These are phyloP conservation scores for Kwoniella dendrophila DNA, from an alignment of 768 basidiomycete species.

Conservation along the genomic window DNA sequence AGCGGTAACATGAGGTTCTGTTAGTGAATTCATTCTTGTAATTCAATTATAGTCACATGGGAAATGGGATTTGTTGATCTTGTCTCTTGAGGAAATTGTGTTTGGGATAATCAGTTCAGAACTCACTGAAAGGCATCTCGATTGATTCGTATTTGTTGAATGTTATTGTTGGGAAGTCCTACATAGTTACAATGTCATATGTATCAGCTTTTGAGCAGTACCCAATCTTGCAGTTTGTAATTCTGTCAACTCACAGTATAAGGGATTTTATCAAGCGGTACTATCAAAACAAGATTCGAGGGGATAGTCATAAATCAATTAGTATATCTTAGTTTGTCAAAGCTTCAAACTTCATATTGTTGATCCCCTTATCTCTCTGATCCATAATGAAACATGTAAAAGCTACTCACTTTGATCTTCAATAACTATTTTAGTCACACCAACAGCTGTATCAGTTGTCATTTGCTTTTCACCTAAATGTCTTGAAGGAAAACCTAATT, in stretches of 20 bases:
- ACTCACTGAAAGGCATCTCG: conserved; percentile 95
- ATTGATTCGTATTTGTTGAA: conserved; percentile 88
- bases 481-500: conserved; percentile 80
- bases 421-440: conserved; percentile 82
- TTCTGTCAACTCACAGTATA: conserved; percentile 42
- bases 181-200: neutral
- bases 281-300: conserved; percentile 53
- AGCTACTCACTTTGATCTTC: conserved; percentile 64
- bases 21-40: neutral
- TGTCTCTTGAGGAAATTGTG: neutral
- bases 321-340: neutral
- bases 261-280: conserved; percentile 68
- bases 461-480: conserved; percentile 88
- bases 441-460: conserved; percentile 97
- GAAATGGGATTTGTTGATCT: neutral
- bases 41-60: neutral
- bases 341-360: neutral
- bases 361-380: neutral
- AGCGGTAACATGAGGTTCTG: conserved; percentile 13
- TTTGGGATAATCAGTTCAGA: neutral
- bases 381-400: neutral
- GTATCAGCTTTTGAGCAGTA: neutral
- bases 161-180: conserved; percentile 87
- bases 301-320: neutral
- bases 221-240: neutral